Conservation (phyloP, 140 eudicot genomes). For the Anethum foeniculum region DNA sequence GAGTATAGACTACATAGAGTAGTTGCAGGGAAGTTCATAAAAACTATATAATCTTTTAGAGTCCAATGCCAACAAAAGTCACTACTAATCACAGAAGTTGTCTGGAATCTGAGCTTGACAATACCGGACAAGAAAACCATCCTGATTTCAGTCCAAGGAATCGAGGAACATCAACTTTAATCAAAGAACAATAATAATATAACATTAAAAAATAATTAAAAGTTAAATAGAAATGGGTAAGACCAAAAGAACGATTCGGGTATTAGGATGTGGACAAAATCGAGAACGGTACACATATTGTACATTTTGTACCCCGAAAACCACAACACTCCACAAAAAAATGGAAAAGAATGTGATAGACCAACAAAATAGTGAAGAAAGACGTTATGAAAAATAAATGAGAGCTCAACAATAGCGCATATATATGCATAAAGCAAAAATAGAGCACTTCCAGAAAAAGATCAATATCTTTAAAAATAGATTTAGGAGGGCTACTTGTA, state of each 20-base stretch:
- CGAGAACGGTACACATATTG: not conserved
- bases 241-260: not conserved
- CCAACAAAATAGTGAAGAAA: not conserved
- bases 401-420: not conserved
- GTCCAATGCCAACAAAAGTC: not conserved
- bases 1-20: not conserved
- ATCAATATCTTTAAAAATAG: not conserved
- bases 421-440: not conserved
- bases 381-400: not conserved
- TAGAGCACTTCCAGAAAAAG: not conserved
- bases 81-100: not conserved
- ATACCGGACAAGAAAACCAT: not conserved
- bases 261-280: not conserved
- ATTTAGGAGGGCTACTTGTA: not conserved
- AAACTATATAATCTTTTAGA: not conserved
- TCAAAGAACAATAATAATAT: not conserved
- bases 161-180: not conserved
- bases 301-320: not conserved
- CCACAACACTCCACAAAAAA: not conserved
- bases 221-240: not conserved
- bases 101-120: not conserved
- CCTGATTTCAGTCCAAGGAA: not conserved
- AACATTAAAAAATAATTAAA: not conserved
- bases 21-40: not conserved
- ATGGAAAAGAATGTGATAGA: not conserved